These are phyloP conservation scores for Colletotrichum sp. DNA, from an alignment of 2,329 filamentous ascomycete species.

Conservation along the genomic window DNA sequence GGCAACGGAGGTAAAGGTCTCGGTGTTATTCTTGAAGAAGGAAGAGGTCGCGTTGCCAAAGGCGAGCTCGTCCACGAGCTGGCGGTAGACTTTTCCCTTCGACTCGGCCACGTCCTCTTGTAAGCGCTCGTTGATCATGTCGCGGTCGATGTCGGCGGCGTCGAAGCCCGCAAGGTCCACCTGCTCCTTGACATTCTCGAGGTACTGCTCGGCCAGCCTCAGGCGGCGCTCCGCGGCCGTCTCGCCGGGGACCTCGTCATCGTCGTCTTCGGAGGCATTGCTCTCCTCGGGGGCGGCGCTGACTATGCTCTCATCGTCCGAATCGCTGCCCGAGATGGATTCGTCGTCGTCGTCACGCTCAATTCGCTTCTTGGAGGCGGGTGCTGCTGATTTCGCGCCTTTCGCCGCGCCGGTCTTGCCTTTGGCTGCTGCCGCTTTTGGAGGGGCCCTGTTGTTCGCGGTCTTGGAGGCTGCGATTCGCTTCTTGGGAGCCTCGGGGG, in stretches of 20 bases:
- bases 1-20: slow-evolving; percentile 79
- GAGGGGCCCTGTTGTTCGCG: slow-evolving; percentile 39
- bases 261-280: slow-evolving; percentile 63
- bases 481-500: slow-evolving; percentile 63
- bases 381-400: slow-evolving; percentile 29
- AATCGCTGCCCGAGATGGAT: slow-evolving; percentile 86
- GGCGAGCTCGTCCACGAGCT: slow-evolving; percentile 74
- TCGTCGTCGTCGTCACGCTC: slow-evolving; percentile 56
- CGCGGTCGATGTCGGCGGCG: slow-evolving; percentile 89
- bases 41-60: slow-evolving; percentile 71
- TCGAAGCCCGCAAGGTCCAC: slow-evolving; percentile 88
- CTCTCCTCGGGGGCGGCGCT: slow-evolving; percentile 49
- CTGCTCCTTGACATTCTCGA: slow-evolving; percentile 86
- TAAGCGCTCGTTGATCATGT: slow-evolving; percentile 87
- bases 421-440: slow-evolving; percentile 39
- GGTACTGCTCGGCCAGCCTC: slow-evolving; percentile 87
- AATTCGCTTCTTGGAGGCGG: slow-evolving; percentile 48
- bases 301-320: slow-evolving; percentile 60
- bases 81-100: slow-evolving; percentile 87
- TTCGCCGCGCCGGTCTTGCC: not conserved
- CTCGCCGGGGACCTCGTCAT: slow-evolving; percentile 67
- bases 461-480: slow-evolving; percentile 54
- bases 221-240: slow-evolving; percentile 88
- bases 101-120: slow-evolving; percentile 91
- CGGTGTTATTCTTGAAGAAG: slow-evolving; percentile 79